Conservation (phyloP, 192 early-diverging fungal species). For the Entomortierella parvispora region DNA sequence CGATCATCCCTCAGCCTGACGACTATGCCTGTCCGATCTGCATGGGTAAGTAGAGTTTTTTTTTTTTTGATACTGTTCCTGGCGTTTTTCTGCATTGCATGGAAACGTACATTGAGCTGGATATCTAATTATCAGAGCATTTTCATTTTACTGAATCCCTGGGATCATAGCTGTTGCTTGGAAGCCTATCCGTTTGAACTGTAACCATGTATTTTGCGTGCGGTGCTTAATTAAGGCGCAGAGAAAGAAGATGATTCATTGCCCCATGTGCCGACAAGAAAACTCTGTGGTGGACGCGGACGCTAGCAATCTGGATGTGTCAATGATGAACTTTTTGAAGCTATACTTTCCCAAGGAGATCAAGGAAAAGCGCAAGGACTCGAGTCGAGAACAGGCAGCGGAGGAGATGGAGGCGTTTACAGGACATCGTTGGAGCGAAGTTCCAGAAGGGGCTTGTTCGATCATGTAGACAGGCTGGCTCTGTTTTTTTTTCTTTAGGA, state of each 20-base stretch:
- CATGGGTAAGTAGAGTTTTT: slow-evolving; percentile 54
- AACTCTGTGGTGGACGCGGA: slow-evolving; percentile 70
- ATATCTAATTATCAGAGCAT: too few relatives aligned
- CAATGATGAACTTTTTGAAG: slow-evolving; percentile 76
- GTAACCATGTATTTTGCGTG: slow-evolving; percentile 82
- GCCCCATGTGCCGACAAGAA: slow-evolving; percentile 77
- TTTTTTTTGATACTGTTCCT: slow-evolving; percentile 2
- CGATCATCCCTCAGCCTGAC: slow-evolving; percentile 83
- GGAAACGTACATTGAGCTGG: neutral
- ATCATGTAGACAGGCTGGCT: slow-evolving; percentile 19
- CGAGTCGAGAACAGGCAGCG: slow-evolving; percentile 67
- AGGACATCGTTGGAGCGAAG: slow-evolving; percentile 49
- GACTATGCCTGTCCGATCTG: slow-evolving; percentile 88
- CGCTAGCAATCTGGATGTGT: slow-evolving; percentile 68
- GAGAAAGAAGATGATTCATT: slow-evolving; percentile 67
- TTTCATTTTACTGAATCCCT: too few relatives aligned
- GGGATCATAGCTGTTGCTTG: slow-evolving; percentile 70
- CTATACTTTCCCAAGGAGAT: slow-evolving; percentile 85
- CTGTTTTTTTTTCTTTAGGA: neutral
- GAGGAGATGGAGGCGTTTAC: slow-evolving; percentile 71
- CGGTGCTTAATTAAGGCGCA: slow-evolving; percentile 84
- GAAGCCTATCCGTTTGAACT: slow-evolving; percentile 81
- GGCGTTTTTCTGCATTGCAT: neutral
- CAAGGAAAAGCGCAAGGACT: slow-evolving; percentile 74
- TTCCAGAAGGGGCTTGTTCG: slow-evolving; percentile 19